Evolutionary conservation across 140 eudicot species (phyloP).

Genomic region (Eryngium alpinum): DNA sequence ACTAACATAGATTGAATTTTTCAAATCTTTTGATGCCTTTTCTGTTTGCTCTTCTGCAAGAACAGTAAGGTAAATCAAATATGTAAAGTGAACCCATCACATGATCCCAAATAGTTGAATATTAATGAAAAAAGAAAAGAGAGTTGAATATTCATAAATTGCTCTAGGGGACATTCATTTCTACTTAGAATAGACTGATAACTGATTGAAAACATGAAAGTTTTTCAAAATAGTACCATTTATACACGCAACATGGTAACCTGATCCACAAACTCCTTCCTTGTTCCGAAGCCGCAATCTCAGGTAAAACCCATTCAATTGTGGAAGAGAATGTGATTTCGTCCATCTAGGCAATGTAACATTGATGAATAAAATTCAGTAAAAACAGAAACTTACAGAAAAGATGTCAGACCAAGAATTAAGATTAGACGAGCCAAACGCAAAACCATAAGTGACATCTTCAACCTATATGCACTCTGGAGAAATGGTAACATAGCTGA

Average conservation of each 20-base stretch:
- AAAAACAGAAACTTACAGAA: too few species aligned
- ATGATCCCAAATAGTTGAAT: neutral
- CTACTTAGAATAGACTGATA: too few species aligned
- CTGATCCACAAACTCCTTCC: constrained; percentile 49
- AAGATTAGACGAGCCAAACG: too few species aligned
- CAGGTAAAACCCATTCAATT: constrained; percentile 53
- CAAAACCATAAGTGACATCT: too few species aligned
- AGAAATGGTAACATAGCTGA: neutral
- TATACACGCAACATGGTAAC: constrained; percentile 64
- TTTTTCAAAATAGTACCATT: constrained; percentile 32
- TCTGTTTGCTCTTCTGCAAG: neutral
- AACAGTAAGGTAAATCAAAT: neutral
- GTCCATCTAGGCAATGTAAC: constrained; percentile 43
- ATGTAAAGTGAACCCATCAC: neutral
- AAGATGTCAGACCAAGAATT: too few species aligned
- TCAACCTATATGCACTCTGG: neutral
- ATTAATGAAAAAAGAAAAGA: neutral
- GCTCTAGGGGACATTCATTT: too few species aligned
- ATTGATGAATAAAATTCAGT: neutral
- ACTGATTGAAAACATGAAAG: too few species aligned
- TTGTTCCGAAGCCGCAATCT: constrained; percentile 61
- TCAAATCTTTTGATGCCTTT: neutral
- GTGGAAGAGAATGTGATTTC: constrained; percentile 34
- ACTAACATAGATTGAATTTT: neutral
- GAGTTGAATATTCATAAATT: too few species aligned